Percentiles rank a stretch among this genome's conserved stretches.
Conservation (phyloP, 768 basidiomycete species). For the Coprinopsis marcescibilis region DNA sequence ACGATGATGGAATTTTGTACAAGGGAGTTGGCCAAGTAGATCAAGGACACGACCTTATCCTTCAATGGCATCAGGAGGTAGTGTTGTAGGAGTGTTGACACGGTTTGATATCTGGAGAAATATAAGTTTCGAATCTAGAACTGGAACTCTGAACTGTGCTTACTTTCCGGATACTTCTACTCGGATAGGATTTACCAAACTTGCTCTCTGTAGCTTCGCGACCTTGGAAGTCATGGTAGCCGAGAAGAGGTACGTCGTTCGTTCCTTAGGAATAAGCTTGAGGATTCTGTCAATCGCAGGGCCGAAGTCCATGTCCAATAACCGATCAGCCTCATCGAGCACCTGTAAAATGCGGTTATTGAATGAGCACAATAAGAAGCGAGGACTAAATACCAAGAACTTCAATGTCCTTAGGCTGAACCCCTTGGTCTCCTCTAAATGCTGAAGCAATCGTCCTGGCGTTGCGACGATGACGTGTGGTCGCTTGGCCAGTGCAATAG, state of each 20-base stretch:
- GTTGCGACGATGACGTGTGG: conserved; percentile 96
- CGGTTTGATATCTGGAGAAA: conserved; percentile 82
- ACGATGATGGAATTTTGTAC: conserved; percentile 93
- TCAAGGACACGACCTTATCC: conserved; percentile 87
- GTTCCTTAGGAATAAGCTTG: conserved; percentile 89
- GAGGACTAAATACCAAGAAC: conserved; percentile 62
- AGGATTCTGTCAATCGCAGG: conserved; percentile 94
- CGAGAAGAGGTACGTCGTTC: conserved; percentile 94
- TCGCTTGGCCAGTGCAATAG: conserved; percentile 86
- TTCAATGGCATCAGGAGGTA: conserved; percentile 90
- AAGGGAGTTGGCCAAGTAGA: conserved; percentile 84
- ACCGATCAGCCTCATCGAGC: conserved; percentile 94
- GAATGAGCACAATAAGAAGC: background rate
- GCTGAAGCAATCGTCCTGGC: conserved; percentile 88
- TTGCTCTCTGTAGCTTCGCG: conserved; percentile 91
- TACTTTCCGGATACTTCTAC: conserved; percentile 93
- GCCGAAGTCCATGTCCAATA: conserved; percentile 96
- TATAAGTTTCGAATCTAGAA: conserved; percentile 4
- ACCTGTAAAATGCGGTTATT: conserved; percentile 46
- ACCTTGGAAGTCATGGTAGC: conserved; percentile 99
- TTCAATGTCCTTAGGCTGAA: conserved; percentile 82
- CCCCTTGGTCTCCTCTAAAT: conserved; percentile 96
- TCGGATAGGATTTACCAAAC: conserved; percentile 86
- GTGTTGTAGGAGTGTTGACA: conserved; percentile 90
- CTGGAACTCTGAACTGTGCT: conserved; percentile 19